phyloP scores from a whole-genome alignment of 2,329 filamentous ascomycete species.

The Alternaria sp. region DNA sequence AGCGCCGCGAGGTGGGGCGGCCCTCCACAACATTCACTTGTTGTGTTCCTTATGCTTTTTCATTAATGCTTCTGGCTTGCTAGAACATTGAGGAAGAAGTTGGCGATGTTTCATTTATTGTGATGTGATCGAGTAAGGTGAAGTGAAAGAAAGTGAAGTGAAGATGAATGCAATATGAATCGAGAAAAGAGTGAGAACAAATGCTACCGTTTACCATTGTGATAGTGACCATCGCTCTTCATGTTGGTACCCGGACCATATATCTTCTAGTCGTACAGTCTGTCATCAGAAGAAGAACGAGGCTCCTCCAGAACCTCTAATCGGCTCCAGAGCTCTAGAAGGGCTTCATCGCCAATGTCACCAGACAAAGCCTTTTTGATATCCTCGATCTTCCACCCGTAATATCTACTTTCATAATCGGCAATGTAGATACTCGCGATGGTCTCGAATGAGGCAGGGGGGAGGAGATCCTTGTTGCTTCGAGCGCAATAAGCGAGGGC shows the following conservation, averaged over 20 bases:
- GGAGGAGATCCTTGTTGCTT: constrained; percentile 1
- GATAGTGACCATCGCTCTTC: neutral
- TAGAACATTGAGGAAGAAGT: constrained; percentile 10
- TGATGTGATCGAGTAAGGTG: neutral
- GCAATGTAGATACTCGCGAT: neutral
- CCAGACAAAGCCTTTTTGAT: neutral
- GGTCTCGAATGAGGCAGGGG: neutral
- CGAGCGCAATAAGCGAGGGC: constrained; percentile 10
- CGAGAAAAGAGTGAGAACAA: neutral
- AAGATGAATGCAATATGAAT: neutral
- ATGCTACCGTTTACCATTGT: neutral
- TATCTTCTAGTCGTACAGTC: neutral
- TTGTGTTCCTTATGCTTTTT: constrained; percentile 6
- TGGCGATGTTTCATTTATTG: neutral
- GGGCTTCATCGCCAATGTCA: neutral
- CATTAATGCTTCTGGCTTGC: constrained; percentile 7
- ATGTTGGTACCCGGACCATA: neutral
- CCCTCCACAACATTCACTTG: neutral
- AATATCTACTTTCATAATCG: neutral
- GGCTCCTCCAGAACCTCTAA: neutral
- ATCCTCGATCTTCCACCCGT: neutral
- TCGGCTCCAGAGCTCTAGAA: neutral
- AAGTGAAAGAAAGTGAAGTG: neutral
- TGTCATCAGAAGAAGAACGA: neutral
- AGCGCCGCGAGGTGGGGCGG: constrained; percentile 3